A percentile compares a stretch with the other conserved stretches of the same genome.
These are phyloP conservation scores for Vigna radiata DNA, from an alignment of 306 rosid genomes.

Conservation along the genomic window DNA sequence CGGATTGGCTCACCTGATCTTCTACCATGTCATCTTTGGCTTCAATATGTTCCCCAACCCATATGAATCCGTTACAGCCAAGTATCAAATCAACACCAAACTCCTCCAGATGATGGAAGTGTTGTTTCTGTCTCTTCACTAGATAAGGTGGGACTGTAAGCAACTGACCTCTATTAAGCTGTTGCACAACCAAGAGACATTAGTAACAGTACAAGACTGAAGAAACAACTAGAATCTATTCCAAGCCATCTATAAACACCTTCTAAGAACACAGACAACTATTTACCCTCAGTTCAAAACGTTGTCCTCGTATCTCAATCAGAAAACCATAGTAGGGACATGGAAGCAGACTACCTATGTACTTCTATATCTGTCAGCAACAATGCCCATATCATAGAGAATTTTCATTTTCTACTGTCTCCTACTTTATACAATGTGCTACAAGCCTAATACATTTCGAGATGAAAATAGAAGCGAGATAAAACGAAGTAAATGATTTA, in stretches of 20 bases:
- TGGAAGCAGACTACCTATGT: background rate
- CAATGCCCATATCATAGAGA: background rate
- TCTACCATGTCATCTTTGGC: constrained; percentile 68
- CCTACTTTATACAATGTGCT: background rate
- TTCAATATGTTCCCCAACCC: constrained; percentile 88
- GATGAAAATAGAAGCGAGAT: background rate
- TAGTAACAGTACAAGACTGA: constrained; percentile 9
- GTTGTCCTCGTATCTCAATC: constrained; percentile 12
- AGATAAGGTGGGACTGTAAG: constrained; percentile 75
- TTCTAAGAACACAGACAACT: constrained; percentile 7
- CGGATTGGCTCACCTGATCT: constrained; percentile 63
- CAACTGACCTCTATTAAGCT: constrained; percentile 89
- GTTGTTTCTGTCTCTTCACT: constrained; percentile 90
- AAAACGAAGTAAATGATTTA: constrained; percentile 15
- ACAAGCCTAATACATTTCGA: background rate
- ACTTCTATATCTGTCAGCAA: constrained; percentile 12
- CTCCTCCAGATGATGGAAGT: constrained; percentile 82
- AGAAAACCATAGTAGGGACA: background rate
- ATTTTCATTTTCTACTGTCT: constrained; percentile 6
- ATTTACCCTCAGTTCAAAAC: constrained; percentile 7
- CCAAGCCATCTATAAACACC: background rate
- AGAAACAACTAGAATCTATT: constrained; percentile 35
- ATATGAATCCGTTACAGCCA: constrained; percentile 89
- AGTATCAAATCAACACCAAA: constrained; percentile 78
- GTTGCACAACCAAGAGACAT: constrained; percentile 39